Percentiles rank a stretch among this genome's conserved stretches.
Conservation (phyloP, 2,329 filamentous ascomycete genomes). For the Ceratocystis eucalypticola region DNA sequence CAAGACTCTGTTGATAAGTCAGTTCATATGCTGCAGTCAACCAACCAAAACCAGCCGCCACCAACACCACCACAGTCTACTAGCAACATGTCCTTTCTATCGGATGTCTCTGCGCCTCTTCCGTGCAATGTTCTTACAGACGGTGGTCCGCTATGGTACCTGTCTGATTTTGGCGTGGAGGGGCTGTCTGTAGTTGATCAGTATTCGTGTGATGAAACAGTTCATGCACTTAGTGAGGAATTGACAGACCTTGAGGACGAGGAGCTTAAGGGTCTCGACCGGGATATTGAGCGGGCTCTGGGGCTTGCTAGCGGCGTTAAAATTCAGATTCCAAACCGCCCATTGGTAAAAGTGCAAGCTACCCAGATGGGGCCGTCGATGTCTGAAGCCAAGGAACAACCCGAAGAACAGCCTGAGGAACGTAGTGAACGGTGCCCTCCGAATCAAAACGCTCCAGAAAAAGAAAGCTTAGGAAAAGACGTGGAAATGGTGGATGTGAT, state of each 20-base stretch:
- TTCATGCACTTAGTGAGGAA: conserved; percentile 58
- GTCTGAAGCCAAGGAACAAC: not conserved
- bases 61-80: conserved; percentile 19
- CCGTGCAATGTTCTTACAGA: conserved; percentile 13
- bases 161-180: conserved; percentile 8
- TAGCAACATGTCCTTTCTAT: conserved; percentile 16
- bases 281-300: conserved; percentile 34
- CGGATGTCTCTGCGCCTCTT: not conserved
- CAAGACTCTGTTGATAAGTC: not conserved
- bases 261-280: conserved; percentile 58
- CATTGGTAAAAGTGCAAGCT: not conserved
- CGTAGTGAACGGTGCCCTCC: too few species aligned
- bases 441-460: too few species aligned
- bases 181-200: conserved; percentile 13
- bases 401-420: not conserved
- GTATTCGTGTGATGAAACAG: conserved; percentile 47
- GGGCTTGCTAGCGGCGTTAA: not conserved
- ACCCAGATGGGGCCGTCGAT: not conserved
- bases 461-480: not conserved
- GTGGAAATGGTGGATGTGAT: conserved; percentile 17
- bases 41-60: conserved; percentile 11
- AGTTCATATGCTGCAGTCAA: not conserved
- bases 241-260: conserved; percentile 88
- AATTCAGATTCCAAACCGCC: conserved; percentile 3
- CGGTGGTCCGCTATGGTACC: conserved; percentile 18